Evolutionary conservation across 2,329 filamentous ascomycete species (phyloP).

Genomic region (Colletotrichum spinosum): DNA sequence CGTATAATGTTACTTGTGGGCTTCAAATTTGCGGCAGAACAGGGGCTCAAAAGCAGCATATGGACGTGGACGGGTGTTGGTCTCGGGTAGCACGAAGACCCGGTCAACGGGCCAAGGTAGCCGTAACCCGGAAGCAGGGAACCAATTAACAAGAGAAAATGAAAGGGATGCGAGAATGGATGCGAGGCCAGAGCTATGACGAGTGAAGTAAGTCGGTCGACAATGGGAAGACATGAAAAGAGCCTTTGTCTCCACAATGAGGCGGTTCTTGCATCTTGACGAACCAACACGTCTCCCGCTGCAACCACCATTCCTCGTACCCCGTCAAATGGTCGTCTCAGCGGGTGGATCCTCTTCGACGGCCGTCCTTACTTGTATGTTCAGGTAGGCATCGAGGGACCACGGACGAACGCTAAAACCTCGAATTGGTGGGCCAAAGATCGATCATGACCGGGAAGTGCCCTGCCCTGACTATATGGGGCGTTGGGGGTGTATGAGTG

Average conservation of each 20-base stretch:
- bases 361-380: too few relatives aligned
- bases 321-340: constrained; percentile 9
- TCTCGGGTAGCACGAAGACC: constrained; percentile 26
- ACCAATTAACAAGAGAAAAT: background rate
- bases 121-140: constrained; percentile 24
- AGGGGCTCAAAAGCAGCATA: constrained; percentile 1
- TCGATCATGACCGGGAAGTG: constrained; percentile 19
- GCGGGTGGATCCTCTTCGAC: background rate
- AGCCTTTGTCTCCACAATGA: constrained; percentile 5
- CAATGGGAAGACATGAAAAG: constrained; percentile 4
- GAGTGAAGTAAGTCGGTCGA: constrained; percentile 15
- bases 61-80: constrained; percentile 15
- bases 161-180: background rate
- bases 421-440: constrained; percentile 31
- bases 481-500: constrained; percentile 14
- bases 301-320: constrained; percentile 6
- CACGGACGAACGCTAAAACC: constrained; percentile 23
- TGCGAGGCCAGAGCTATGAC: background rate
- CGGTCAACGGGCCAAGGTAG: constrained; percentile 29
- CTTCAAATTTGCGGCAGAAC: constrained; percentile 14
- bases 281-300: constrained; percentile 11
- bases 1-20: constrained; percentile 6
- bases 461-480: constrained; percentile 20
- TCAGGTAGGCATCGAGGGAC: background rate
- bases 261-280: constrained; percentile 18